Evolutionary conservation across 2,329 filamentous ascomycete genomes (phyloP).

Genomic region (Xylariaceae sp.): DNA sequence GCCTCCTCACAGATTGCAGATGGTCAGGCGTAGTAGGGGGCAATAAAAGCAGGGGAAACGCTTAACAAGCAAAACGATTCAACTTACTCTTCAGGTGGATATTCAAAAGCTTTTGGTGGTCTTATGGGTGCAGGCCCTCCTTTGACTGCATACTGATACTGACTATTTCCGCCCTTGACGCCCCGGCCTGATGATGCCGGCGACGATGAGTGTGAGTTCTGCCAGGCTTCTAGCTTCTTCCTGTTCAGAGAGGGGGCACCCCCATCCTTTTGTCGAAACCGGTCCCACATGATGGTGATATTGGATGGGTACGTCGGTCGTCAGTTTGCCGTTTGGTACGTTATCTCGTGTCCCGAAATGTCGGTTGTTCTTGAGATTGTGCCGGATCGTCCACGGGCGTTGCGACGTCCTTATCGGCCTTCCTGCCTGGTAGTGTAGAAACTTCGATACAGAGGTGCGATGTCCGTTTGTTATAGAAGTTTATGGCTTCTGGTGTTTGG

Average conservation of each 20-base stretch:
- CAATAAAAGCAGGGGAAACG: not conserved
- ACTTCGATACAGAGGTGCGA: not conserved
- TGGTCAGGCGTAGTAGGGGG: not conserved
- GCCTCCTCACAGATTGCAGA: not conserved
- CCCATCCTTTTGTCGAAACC: constrained; percentile 40
- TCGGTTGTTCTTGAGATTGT: not conserved
- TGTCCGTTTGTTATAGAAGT: too few relatives aligned
- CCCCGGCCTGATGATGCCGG: constrained; percentile 29
- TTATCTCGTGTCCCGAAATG: constrained; percentile 6
- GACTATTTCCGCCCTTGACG: constrained; percentile 42
- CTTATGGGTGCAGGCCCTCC: constrained; percentile 43
- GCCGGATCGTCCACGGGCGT: constrained; percentile 19
- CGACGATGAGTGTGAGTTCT: constrained; percentile 36
- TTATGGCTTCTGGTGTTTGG: too few relatives aligned
- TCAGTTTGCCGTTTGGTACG: not conserved
- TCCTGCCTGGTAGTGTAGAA: not conserved
- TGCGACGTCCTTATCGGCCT: not conserved
- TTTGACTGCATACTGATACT: constrained; percentile 44
- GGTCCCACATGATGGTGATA: constrained; percentile 45
- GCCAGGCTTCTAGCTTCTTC: constrained; percentile 43
- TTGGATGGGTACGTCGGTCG: constrained; percentile 9
- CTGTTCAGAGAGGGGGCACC: constrained; percentile 30
- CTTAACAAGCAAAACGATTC: not conserved
- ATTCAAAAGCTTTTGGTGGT: constrained; percentile 41
- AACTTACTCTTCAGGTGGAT: constrained; percentile 37